Conservation (phyloP, 345 rosid species). For the Rhizophora apiculata region DNA sequence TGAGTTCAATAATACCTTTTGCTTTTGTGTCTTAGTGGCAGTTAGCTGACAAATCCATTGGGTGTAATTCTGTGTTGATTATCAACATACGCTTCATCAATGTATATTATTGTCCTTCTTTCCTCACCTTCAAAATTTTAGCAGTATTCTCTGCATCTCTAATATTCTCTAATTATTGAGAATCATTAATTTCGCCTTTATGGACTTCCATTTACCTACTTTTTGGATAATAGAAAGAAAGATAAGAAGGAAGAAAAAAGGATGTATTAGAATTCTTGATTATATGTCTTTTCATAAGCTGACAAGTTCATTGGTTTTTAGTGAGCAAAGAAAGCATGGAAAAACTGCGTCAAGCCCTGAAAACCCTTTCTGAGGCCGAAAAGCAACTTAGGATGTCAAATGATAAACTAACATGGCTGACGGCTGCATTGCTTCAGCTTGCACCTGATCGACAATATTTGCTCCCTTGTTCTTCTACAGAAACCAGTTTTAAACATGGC, state of each 20-base stretch:
- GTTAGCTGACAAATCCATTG: neutral
- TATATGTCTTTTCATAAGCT: conserved; percentile 5
- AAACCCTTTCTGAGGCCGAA: conserved; percentile 92
- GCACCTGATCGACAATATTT: conserved; percentile 94
- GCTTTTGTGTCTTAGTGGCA: neutral
- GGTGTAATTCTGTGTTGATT: too few species aligned
- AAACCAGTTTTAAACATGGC: conserved; percentile 58
- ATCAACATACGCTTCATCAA: too few species aligned
- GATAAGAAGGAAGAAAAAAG: neutral
- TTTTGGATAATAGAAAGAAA: neutral
- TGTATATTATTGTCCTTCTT: too few species aligned
- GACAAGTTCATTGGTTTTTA: conserved; percentile 33
- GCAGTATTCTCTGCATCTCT: too few species aligned
- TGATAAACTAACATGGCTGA: conserved; percentile 93
- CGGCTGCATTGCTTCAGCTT: conserved; percentile 94
- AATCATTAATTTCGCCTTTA: too few species aligned
- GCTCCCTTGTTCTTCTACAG: conserved; percentile 58
- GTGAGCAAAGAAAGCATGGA: conserved; percentile 96
- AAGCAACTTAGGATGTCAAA: conserved; percentile 88
- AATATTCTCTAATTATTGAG: too few species aligned
- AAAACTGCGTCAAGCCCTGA: conserved; percentile 84
- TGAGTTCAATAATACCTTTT: conserved; percentile 36
- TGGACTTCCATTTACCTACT: too few species aligned
- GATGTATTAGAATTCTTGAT: neutral
- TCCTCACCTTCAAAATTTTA: too few species aligned